A percentile compares a stretch with the other conserved stretches of the same genome.
These are phyloP conservation scores for Trypethelium eluteriae DNA, from an alignment of 495 filamentous ascomycete species.

Conservation along the genomic window DNA sequence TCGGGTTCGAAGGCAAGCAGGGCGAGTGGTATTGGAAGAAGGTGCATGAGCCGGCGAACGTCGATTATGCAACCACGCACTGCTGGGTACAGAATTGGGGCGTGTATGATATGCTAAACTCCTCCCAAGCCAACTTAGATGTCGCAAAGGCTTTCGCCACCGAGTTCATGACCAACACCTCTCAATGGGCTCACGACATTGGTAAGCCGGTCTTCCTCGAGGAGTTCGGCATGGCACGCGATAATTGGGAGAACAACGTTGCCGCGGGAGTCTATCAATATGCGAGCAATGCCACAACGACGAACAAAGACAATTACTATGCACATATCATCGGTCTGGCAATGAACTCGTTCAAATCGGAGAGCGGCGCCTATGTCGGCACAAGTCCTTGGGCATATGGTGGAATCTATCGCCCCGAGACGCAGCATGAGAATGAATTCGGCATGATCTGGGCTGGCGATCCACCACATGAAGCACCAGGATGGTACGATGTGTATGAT, in stretches of 20 bases:
- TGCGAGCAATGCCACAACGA: constrained; percentile 22
- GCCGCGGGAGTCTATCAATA: constrained; percentile 24
- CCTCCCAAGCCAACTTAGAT: constrained; percentile 16
- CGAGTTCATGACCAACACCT: constrained; percentile 23
- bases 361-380: constrained; percentile 24
- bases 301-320: constrained; percentile 29
- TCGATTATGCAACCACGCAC: constrained; percentile 29
- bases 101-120: constrained; percentile 28
- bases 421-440: constrained; percentile 26
- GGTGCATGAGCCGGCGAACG: constrained; percentile 23
- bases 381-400: constrained; percentile 31
- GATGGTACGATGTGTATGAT: constrained; percentile 32
- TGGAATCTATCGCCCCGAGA: constrained; percentile 27
- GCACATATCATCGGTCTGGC: constrained; percentile 21
- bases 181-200: constrained; percentile 24
- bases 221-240: constrained; percentile 30
- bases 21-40: constrained; percentile 27
- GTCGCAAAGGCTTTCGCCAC: constrained; percentile 25
- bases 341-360: constrained; percentile 21
- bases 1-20: constrained; percentile 28
- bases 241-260: constrained; percentile 27
- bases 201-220: constrained; percentile 27
- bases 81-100: constrained; percentile 32
- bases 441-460: constrained; percentile 31
- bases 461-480: constrained; percentile 29